Evolutionary conservation across 805 yeast genomes (phyloP), one percentile per base, ranked within the genome.

Genomic region (Debaryomyces hansenii): DNA sequence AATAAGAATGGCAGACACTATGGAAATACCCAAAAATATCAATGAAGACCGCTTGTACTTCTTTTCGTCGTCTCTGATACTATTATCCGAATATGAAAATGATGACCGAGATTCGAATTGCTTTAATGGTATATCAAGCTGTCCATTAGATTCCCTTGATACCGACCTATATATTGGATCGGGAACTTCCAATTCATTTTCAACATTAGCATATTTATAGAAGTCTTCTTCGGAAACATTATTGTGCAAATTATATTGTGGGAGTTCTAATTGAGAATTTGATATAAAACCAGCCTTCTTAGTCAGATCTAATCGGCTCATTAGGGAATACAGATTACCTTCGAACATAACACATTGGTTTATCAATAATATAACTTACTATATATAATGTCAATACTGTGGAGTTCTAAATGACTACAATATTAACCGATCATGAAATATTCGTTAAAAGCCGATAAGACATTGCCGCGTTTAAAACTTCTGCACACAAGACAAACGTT

Each of bases 1-100:
- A 2, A 70, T 62, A 5, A 69, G 49, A 1, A 61, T 10, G 1
- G 78, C 77, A 7, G 69, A 65, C 1, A 60, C 29, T 1, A 67
- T 42, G 3, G 78, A 69, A 1, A 61, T 57, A 6, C 52, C 21
- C 8, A 74, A 56, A 41, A 65, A 69, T 2, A 56, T 38, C 16
- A 12, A n/a, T 8, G 34, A 31, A 9, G 34, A 31, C 16, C 34
- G 11, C 14, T 21, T 39, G 36, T 39, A 37, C 14, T 27, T 21
- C 16, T 31, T 31, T 31, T 31, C 34, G 11, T 31, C 34, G 4
- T 31, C 34, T 31, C 9, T n/a, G 8, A 31, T n/a, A 12, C 16
- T n/a, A 31, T 12, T 31, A 2, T 31, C 34, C 4, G 32, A 28
- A 16, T 16, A 16, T 24, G 27, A 24, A n/a, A 31, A n/a, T 3